These are phyloP conservation scores for Linum lewisii DNA, from an alignment of 345 rosid species.

Conservation along the genomic window DNA sequence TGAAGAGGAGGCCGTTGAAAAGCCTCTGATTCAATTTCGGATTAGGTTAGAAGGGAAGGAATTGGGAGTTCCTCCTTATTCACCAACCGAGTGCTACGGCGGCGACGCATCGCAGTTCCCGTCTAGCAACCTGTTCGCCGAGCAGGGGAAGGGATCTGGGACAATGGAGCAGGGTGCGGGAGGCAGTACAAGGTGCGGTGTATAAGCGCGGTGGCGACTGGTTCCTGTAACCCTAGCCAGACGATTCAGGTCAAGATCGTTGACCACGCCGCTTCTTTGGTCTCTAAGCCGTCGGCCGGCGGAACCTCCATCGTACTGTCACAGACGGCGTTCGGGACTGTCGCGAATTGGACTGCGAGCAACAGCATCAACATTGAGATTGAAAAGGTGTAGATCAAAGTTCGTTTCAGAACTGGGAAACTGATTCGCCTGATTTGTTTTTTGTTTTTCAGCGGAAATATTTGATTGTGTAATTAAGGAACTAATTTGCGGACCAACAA, in stretches of 20 bases:
- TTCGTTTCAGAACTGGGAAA: too few relatives aligned
- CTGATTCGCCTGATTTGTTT: too few relatives aligned
- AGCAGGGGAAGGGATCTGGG: constrained; percentile 68
- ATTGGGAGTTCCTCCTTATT: too few relatives aligned
- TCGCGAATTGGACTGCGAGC: constrained; percentile 26
- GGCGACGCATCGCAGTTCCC: constrained; percentile 42
- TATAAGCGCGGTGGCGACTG: constrained; percentile 33
- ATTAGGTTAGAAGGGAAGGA: too few relatives aligned
- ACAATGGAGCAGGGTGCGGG: constrained; percentile 59
- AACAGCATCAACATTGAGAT: too few relatives aligned
- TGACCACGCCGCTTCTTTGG: constrained; percentile 23
- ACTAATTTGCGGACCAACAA: too few relatives aligned
- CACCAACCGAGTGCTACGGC: constrained; percentile 32
- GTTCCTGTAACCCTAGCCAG: constrained; percentile 25
- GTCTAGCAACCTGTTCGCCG: constrained; percentile 44
- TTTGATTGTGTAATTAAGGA: too few relatives aligned
- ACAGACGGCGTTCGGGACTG: constrained; percentile 31
- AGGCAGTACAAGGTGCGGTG: constrained; percentile 52
- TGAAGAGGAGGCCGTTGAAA: too few relatives aligned
- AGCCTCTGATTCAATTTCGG: too few relatives aligned
- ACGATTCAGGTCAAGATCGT: constrained; percentile 46
- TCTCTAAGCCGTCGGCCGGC: constrained; percentile 7
- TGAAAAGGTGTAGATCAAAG: too few relatives aligned
- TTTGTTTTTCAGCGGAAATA: too few relatives aligned
- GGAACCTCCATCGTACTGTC: constrained; percentile 46